Evolutionary conservation across 257 asterid genomes (phyloP).

Genomic region (Euphrasia confusa): DNA sequence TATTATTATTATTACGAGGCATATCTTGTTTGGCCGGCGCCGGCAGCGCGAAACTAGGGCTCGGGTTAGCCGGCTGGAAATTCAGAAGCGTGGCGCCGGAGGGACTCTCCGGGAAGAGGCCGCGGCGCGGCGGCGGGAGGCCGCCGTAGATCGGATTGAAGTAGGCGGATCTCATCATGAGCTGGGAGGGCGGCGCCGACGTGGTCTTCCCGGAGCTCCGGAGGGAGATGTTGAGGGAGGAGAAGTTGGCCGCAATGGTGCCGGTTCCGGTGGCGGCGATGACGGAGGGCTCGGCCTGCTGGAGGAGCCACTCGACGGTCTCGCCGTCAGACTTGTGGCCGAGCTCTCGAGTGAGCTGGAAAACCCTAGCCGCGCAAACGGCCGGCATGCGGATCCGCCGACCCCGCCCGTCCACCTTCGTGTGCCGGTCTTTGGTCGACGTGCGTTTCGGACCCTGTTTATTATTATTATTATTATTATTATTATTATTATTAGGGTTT

Average conservation of each 20-base stretch:
- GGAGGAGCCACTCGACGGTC: slow-evolving; percentile 1
- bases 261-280: slow-evolving; percentile 98
- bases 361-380: too few species aligned
- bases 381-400: too few species aligned
- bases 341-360: too few species aligned
- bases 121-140: slow-evolving; percentile 45
- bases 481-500: too few species aligned
- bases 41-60: slow-evolving; percentile 43
- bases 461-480: too few species aligned
- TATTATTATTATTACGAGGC: too few species aligned
- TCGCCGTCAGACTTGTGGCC: too few species aligned
- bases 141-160: slow-evolving; percentile 49
- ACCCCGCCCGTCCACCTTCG: not conserved
- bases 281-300: slow-evolving; percentile 86
- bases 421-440: slow-evolving; percentile 63
- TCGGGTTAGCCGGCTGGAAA: slow-evolving; percentile 47
- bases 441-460: slow-evolving; percentile 58
- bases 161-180: slow-evolving; percentile 40
- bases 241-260: slow-evolving; percentile 89
- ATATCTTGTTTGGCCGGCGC: slow-evolving; percentile 45
- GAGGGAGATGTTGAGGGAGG: slow-evolving; percentile 74
- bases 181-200: slow-evolving; percentile 80
- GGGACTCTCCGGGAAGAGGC: slow-evolving; percentile 47
- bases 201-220: slow-evolving; percentile 88
- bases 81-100: slow-evolving; percentile 54